A percentile compares a stretch with the other conserved stretches of the same genome.
Conservation (phyloP, 768 basidiomycete genomes). For the Russula compacta region DNA sequence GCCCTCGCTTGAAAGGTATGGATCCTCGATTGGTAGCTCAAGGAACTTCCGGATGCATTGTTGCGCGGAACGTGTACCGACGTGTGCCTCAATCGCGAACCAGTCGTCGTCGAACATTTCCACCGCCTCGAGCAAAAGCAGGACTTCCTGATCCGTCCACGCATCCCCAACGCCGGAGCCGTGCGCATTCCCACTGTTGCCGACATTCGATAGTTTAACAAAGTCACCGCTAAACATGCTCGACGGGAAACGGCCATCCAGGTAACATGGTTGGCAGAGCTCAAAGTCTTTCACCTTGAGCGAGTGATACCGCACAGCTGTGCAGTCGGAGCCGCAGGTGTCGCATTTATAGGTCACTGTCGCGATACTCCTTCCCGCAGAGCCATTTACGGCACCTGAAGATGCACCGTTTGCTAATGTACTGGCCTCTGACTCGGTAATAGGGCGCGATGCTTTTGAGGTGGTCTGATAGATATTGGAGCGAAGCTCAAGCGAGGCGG, state of each 20-base stretch:
- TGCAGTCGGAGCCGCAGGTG: constrained; percentile 93
- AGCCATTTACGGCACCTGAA: constrained; percentile 36
- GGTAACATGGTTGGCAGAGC: constrained; percentile 87
- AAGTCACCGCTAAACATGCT: constrained; percentile 97
- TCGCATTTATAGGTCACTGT: constrained; percentile 67
- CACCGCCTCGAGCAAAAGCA: constrained; percentile 87
- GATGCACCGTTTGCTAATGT: constrained; percentile 47
- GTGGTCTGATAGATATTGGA: constrained; percentile 84
- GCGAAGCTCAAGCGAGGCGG: constrained; percentile 80
- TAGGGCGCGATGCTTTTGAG: constrained; percentile 66
- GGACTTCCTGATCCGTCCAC: constrained; percentile 88
- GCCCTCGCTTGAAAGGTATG: constrained; percentile 71
- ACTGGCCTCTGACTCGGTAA: constrained; percentile 61
- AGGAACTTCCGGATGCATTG: constrained; percentile 96
- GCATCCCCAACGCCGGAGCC: constrained; percentile 37
- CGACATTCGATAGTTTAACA: constrained; percentile 60
- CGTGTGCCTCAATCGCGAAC: constrained; percentile 87
- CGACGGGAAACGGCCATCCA: constrained; percentile 93
- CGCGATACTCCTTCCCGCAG: constrained; percentile 26
- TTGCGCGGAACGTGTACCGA: constrained; percentile 83
- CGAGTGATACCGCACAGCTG: constrained; percentile 79
- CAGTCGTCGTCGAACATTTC: constrained; percentile 99
- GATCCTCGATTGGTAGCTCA: constrained; percentile 93
- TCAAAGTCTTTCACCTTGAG: constrained; percentile 89
- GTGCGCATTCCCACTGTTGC: constrained; percentile 28